phyloP scores from a whole-genome alignment of 1,284 basidiomycete genomes.

The Meira miltonrushii region DNA sequence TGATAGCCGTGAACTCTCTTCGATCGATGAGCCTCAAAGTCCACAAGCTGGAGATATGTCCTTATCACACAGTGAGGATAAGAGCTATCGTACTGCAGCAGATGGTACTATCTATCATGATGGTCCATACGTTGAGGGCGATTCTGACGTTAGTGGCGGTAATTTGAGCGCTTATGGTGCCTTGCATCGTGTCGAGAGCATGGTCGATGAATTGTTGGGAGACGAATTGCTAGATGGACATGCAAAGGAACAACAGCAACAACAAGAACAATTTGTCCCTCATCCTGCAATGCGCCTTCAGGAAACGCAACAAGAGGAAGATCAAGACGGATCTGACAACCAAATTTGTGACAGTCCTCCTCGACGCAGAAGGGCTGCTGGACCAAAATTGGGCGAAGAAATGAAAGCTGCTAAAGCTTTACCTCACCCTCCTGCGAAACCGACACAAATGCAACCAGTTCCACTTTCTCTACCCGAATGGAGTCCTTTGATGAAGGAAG shows the following conservation, averaged over 20 bases:
- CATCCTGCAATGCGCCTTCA: not conserved
- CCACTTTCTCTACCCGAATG: conserved; percentile 43
- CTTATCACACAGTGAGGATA: conserved; percentile 12
- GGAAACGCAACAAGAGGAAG: not conserved
- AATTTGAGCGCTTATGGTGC: conserved; percentile 24
- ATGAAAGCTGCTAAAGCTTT: not conserved
- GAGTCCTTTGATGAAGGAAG: conserved; percentile 34
- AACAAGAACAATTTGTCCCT: not conserved
- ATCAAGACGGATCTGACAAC: not conserved
- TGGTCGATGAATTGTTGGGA: conserved; percentile 45
- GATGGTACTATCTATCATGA: conserved; percentile 15
- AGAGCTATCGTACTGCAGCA: conserved; percentile 9
- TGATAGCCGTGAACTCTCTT: conserved; percentile 31
- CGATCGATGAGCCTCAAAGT: conserved; percentile 26
- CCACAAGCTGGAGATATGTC: conserved; percentile 8
- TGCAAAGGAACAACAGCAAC: not conserved
- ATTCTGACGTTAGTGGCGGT: conserved; percentile 26
- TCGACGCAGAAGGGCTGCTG: conserved; percentile 1
- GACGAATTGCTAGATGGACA: conserved; percentile 10
- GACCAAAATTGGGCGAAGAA: conserved; percentile 1
- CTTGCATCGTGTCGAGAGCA: conserved; percentile 39
- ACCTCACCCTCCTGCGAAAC: not conserved
- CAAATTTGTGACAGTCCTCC: not conserved
- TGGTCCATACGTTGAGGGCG: conserved; percentile 7
- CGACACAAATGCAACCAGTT: not conserved